Base-by-base conservation (phyloP, 148 eudicot genomes). In the Fallopia convolvulus region DNA sequence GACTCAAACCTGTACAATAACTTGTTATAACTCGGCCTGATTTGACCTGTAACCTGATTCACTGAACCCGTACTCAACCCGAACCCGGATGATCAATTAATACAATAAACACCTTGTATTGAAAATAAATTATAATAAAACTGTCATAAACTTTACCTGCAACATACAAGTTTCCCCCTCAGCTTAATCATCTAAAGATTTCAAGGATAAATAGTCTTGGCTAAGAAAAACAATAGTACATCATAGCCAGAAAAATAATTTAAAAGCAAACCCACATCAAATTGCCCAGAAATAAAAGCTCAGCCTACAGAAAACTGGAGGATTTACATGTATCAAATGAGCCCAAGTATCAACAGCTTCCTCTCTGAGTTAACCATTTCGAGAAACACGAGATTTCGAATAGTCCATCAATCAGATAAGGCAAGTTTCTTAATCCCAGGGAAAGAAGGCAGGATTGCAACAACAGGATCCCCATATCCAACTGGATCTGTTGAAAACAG, bases 361-460 rank as follows among this genome's bases (percentile, higher is more conserved):
- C 46, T 33, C 46, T 68, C 44, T 39, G 46, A 68, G 42, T 39
- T 36, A 15, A 42, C 15, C 41, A 6, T 13, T 11, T 32, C 71
- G 0, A 33, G 36, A 23, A 61, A 60, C 17, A 44, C 60, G 21
- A 23, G 39, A 61, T 61, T 30, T 26, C 68, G 68, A 61, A 9
- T 4, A 10, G 68, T 10, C 32, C 36, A 12, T 68, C 41, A 68
- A 36, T 46, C 21, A n/a, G 36, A 33, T 36, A 68, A 68, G 20
- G 20, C 1, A 73, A 88, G 89, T 84, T 81, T 85, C 84, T 88
- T 88, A 72, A 93, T 91, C 66, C 98, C 98, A 12, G 96, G 96
- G 76, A 93, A 93, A 48, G 98, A 91, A 76, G 96, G 98, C 74
- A 91, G 96, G 81, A 93, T 86, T 9, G 88, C 91, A 63, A 91